A percentile compares a stretch with the other conserved stretches of the same genome.
phyloP scores from a whole-genome alignment of 177 flowering plant species.

The Tripterygium wilfordii region DNA sequence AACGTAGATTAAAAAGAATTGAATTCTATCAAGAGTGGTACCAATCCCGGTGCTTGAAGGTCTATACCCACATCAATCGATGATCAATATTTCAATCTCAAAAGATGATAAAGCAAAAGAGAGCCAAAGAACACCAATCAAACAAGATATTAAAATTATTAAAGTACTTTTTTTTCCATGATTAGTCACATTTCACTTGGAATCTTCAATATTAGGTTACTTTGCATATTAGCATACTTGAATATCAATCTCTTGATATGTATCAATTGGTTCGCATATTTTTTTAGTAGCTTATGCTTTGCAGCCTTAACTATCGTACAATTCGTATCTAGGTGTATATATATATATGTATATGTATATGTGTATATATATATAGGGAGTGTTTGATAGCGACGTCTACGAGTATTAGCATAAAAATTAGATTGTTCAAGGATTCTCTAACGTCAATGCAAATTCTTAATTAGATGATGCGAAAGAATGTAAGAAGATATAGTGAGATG shows the following conservation, averaged over 20 bases:
- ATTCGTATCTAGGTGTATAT: too few relatives aligned
- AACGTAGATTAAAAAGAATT: constrained; percentile 4
- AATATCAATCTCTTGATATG: constrained; percentile 1
- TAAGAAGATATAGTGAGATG: too few relatives aligned
- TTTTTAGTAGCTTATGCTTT: too few relatives aligned
- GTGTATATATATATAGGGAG: too few relatives aligned
- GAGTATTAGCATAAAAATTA: too few relatives aligned
- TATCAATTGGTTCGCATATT: not conserved
- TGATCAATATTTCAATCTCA: constrained; percentile 16
- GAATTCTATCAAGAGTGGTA: constrained; percentile 13
- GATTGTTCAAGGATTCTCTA: too few relatives aligned
- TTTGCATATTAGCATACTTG: constrained; percentile 2
- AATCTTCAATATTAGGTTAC: constrained; percentile 28
- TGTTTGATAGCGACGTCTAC: too few relatives aligned
- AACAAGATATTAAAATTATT: constrained; percentile 4
- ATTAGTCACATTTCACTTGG: constrained; percentile 27
- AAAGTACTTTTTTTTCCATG: constrained; percentile 14
- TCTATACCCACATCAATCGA: constrained; percentile 10
- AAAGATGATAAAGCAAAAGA: constrained; percentile 15
- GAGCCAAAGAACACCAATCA: constrained; percentile 18
- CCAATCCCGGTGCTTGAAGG: constrained; percentile 21
- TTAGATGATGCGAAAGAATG: too few relatives aligned
- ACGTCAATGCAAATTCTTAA: too few relatives aligned
- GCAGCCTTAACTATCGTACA: not conserved
- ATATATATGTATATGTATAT: too few relatives aligned